A percentile compares a stretch with the other conserved stretches of the same genome.
These are phyloP conservation scores for Aaosphaeria pasadenensis DNA, from an alignment of 2,329 filamentous ascomycete genomes.

Conservation along the genomic window DNA sequence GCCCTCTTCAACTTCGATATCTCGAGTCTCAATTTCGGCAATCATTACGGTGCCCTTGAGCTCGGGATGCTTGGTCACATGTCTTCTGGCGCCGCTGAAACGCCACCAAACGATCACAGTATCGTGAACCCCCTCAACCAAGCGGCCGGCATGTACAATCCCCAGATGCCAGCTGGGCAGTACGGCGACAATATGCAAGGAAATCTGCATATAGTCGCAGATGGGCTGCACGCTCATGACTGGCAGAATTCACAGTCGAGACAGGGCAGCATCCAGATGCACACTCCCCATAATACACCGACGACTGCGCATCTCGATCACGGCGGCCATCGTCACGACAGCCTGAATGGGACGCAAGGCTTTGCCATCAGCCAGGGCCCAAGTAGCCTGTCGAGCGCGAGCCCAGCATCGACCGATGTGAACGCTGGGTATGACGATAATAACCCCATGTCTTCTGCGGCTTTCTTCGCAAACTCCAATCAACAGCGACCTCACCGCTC, in stretches of 20 bases:
- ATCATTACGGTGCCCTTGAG: slow-evolving; percentile 91
- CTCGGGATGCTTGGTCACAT: slow-evolving; percentile 97
- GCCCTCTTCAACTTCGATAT: slow-evolving; percentile 95
- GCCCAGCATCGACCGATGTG: slow-evolving; percentile 48
- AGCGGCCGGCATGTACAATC: slow-evolving; percentile 35
- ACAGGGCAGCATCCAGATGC: slow-evolving; percentile 44
- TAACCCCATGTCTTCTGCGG: slow-evolving; percentile 30
- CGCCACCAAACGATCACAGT: slow-evolving; percentile 62
- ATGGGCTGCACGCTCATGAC: slow-evolving; percentile 25
- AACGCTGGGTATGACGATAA: slow-evolving; percentile 45
- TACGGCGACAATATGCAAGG: slow-evolving; percentile 26
- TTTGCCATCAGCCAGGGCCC: slow-evolving; percentile 62
- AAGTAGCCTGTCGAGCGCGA: slow-evolving; percentile 55
- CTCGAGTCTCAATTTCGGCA: slow-evolving; percentile 90
- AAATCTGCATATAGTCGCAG: slow-evolving; percentile 25
- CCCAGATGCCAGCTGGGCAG: slow-evolving; percentile 33
- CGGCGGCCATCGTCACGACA: slow-evolving; percentile 26
- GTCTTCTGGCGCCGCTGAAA: slow-evolving; percentile 85
- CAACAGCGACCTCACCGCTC: slow-evolving; percentile 28
- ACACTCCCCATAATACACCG: slow-evolving; percentile 42
- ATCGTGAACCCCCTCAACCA: slow-evolving; percentile 33
- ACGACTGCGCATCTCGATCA: slow-evolving; percentile 32
- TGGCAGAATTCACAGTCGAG: slow-evolving; percentile 40
- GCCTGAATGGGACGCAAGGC: slow-evolving; percentile 48
- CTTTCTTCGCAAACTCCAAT: slow-evolving; percentile 32